Percentiles rank a stretch among this genome's conserved stretches.
Evolutionary conservation across 2,329 filamentous ascomycete genomes (phyloP).

Genomic region (Alternaria solani): DNA sequence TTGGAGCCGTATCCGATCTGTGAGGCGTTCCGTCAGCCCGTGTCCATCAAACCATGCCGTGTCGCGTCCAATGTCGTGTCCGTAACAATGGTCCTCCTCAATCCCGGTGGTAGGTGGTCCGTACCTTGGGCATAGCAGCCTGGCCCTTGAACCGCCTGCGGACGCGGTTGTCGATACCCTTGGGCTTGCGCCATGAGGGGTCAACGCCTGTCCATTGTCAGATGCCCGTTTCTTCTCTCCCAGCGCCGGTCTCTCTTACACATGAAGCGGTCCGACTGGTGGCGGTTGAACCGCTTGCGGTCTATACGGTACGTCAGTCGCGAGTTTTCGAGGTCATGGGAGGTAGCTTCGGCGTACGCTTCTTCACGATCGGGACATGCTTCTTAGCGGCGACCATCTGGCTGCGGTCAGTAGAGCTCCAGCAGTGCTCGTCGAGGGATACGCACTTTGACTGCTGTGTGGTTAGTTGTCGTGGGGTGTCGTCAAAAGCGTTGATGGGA

Average conservation of each 20-base stretch:
- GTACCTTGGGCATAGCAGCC: conserved; percentile 97
- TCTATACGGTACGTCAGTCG: conserved; percentile 63
- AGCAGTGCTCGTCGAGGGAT: conserved; percentile 10
- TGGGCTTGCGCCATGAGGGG: conserved; percentile 96
- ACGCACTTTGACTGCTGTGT: conserved; percentile 52
- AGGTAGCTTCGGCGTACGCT: conserved; percentile 76
- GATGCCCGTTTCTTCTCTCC: conserved; percentile 21
- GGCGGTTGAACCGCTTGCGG: conserved; percentile 94
- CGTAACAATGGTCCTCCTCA: neutral
- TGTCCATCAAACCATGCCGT: conserved; percentile 7
- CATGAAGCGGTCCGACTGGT: conserved; percentile 98
- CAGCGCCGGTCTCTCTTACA: conserved; percentile 56
- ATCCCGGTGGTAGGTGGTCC: conserved; percentile 45
- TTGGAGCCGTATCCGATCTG: conserved; percentile 99
- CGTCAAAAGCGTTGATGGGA: conserved; percentile 24
- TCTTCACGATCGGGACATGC: conserved; percentile 99
- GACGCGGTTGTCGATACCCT: conserved; percentile 99
- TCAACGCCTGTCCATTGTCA: conserved; percentile 64
- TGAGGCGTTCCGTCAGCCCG: conserved; percentile 44
- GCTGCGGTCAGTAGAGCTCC: conserved; percentile 31
- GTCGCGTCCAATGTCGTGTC: neutral
- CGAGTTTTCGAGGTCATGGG: conserved; percentile 35
- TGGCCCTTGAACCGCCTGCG: conserved; percentile 96
- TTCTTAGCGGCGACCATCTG: conserved; percentile 99
- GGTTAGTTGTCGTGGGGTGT: conserved; percentile 38